phyloP scores from a whole-genome alignment of 2,329 filamentous ascomycete genomes.

The Clonostachys sp. region DNA sequence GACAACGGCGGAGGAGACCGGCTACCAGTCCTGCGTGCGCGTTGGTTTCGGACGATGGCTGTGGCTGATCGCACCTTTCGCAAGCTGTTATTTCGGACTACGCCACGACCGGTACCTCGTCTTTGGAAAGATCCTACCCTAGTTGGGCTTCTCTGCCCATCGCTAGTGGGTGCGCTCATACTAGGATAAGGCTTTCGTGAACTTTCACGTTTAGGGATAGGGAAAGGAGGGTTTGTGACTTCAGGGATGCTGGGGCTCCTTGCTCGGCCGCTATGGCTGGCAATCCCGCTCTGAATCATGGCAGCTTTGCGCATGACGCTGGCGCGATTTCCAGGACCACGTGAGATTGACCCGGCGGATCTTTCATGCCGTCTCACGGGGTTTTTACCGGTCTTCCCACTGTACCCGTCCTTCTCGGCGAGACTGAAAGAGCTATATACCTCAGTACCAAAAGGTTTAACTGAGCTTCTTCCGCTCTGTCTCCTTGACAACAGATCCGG shows the following conservation, averaged over 20 bases:
- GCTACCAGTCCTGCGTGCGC: conserved; percentile 45
- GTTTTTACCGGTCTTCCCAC: conserved; percentile 1
- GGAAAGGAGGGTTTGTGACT: conserved; percentile 70
- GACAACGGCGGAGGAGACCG: conserved; percentile 64
- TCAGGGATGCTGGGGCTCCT: conserved; percentile 63
- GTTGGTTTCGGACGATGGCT: conserved; percentile 56
- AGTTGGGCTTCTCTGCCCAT: conserved; percentile 75
- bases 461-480: conserved; percentile 7
- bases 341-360: conserved; percentile 1
- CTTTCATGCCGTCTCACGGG: neutral
- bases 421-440: conserved; percentile 38
- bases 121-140: conserved; percentile 52
- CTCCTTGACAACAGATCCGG: conserved; percentile 32
- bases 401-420: conserved; percentile 26
- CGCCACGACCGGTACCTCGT: conserved; percentile 39
- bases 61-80: conserved; percentile 84
- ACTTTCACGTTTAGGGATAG: conserved; percentile 84
- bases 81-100: conserved; percentile 56
- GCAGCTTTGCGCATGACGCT: conserved; percentile 72
- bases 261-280: conserved; percentile 59
- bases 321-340: conserved; percentile 35
- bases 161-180: conserved; percentile 55
- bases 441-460: conserved; percentile 32
- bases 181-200: conserved; percentile 69
- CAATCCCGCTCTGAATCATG: conserved; percentile 75